Base-by-base conservation (phyloP, 2,329 filamentous ascomycete genomes). In the Diaporthe longicolla region DNA sequence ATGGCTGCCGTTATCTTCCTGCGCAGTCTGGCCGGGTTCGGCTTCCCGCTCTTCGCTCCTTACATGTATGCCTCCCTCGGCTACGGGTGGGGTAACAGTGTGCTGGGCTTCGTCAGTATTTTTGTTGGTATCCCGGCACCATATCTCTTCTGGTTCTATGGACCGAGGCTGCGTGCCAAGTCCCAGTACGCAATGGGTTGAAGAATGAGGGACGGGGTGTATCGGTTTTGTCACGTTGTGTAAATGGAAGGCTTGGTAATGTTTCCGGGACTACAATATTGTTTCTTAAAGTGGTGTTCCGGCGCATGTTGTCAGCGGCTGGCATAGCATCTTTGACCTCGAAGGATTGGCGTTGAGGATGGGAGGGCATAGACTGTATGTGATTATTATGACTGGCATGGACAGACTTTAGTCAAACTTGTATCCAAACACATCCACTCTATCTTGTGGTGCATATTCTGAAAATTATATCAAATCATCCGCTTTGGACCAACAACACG, bases 41-140 rank as follows among this genome's bases (percentile, higher is more conserved):
- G 85, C 17, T 69, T 90, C 65, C 88, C 88, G 13, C 82, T 90
- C 0, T 88, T 89, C 45, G 87, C 85, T 0, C 84, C 86, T 1
- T 76, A 75, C 11, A 82, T 90, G 82, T 89, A 70, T 32, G 15
- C 59, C 17, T 3, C 26, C 29, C 72, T 73, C 4, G 76, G 66
- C 84, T 91, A 71, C 78, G 91, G 79, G 77, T 92, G 77, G 90
- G 86, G 74, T 3, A 86, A 85, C 75, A 84, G 82, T 17, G 74
- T 86, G 7, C 77, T 87, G 45, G 85, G 82, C 0, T 87, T 91
- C 71, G 81, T 91, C 32, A 87, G 86, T 0, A 81, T 91, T 32
- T 87, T 79, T 0, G 78, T 92, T 54, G 88, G 88, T 0, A 81
- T 87, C 65, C 84, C 88, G 1, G 85, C 84, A 21, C 87, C 88